Evolutionary conservation across 2,329 filamentous ascomycete species (phyloP).

Genomic region (Penicillium capsulatum): DNA sequence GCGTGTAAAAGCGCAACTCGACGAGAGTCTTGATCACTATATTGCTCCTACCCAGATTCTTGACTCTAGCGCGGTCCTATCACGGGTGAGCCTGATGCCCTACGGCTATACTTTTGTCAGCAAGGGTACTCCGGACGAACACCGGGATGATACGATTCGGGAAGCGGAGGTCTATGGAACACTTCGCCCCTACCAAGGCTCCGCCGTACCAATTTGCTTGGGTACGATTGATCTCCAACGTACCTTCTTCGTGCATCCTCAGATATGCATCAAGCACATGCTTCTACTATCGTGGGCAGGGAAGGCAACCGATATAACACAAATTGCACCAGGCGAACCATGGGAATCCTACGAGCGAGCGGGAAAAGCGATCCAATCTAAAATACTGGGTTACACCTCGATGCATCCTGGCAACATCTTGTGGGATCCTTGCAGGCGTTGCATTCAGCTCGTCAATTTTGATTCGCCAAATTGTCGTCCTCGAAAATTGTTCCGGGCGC

Average conservation of each 20-base stretch:
- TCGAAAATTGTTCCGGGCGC: no score
- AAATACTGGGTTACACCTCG: not conserved
- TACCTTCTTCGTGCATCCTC: not conserved
- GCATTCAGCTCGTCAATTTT: not conserved
- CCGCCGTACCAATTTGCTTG: not conserved
- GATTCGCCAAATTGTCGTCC: no score
- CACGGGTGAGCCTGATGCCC: constrained; percentile 1
- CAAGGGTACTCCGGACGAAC: not conserved
- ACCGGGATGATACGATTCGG: not conserved
- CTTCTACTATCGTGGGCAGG: not conserved
- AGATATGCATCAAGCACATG: not conserved
- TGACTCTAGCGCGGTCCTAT: not conserved
- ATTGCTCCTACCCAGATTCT: not conserved
- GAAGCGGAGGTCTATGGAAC: not conserved
- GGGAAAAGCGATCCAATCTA: not conserved
- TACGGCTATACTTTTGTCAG: not conserved
- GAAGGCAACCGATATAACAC: not conserved
- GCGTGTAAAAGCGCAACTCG: not conserved
- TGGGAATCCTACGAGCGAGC: not conserved
- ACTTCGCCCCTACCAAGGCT: not conserved
- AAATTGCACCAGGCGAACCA: not conserved
- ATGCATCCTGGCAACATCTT: not conserved
- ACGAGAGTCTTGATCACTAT: not conserved
- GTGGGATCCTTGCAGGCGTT: not conserved
- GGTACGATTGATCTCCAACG: not conserved